Base-by-base conservation (phyloP, 2,329 filamentous ascomycete species). In the Arthrobotrys entomopaga region DNA sequence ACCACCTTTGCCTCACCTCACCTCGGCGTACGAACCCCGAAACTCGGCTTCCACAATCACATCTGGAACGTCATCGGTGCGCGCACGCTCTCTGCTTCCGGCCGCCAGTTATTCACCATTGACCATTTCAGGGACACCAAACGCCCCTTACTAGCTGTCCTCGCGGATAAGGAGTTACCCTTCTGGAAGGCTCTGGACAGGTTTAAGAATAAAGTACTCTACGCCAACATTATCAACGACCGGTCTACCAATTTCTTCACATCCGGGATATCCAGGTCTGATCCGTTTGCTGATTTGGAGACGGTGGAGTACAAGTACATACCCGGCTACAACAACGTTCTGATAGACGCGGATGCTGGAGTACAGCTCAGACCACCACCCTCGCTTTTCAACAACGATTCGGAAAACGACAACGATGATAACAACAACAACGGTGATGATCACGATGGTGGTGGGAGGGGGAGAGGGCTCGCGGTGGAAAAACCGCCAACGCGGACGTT, bases 1-100 rank as follows among this genome's bases (percentile, higher is more conserved):
- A 92, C 90, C 1, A 97, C 93, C 0, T 97, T 98, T 82, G 94
- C 91, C 3, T 90, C 91, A 34, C 94, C 91, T 22, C 91, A 93
- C 81, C 85, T 93, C 6, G 91, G 91, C n/a, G 90, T 91, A 0
- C 85, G 90, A 57, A 87, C 88, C 0, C 91, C 91, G 0, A 82
- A 89, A 49, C 87, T 86, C 53, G 90, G 90, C 15, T 86, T 86
- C 82, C 84, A 86, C 66, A 89, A 88, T 79, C 87, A 85, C 80
- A 83, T 90, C 67, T 97, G 85, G 88, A 98, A 98, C 80, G 86
- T 90, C n/a, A 81, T 98, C 2, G 94, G 92, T 50, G 89, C 92
- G 0, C 86, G 90, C 65, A 92, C 90, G 0, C 82, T 98, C 3
- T 96, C 91, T 67, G 89, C 87, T 79, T 96, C 92, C 0, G 94